Conservation (phyloP, 2,329 filamentous ascomycete genomes). For the Stemphylium vesicarium region DNA sequence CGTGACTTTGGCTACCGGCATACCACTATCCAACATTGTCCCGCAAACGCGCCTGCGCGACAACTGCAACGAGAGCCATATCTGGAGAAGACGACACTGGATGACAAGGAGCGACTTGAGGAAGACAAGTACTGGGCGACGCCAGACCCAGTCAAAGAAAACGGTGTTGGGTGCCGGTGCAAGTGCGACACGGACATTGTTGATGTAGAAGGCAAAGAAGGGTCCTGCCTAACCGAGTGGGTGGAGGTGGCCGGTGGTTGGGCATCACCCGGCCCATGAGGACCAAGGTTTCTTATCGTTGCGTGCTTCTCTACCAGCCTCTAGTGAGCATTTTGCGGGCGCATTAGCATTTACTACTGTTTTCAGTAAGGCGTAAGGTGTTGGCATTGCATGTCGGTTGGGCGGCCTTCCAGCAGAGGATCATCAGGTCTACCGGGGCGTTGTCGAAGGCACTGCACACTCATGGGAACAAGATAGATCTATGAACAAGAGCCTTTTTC, state of each 20-base stretch:
- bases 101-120: constrained; percentile 83
- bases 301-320: constrained; percentile 23
- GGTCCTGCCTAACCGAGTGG: constrained; percentile 94
- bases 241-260: constrained; percentile 96
- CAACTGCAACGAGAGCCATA: constrained; percentile 82
- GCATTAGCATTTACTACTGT: constrained; percentile 24
- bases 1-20: constrained; percentile 98
- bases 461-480: constrained; percentile 2
- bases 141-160: constrained; percentile 87
- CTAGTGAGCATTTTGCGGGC: constrained; percentile 29
- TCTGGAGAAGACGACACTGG: constrained; percentile 79
- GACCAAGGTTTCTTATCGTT: constrained; percentile 16
- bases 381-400: constrained; percentile 27
- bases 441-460: constrained; percentile 10
- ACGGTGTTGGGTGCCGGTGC: constrained; percentile 95
- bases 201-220: constrained; percentile 96
- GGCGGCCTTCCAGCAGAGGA: constrained; percentile 12
- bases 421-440: constrained; percentile 13
- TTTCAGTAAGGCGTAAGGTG: constrained; percentile 29
- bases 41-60: constrained; percentile 87
- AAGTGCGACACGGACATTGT: constrained; percentile 97
- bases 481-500: constrained; percentile 10
- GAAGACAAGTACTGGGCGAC: constrained; percentile 97
- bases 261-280: constrained; percentile 61
- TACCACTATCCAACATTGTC: constrained; percentile 98